Conservation (phyloP, 2,329 filamentous ascomycete genomes). For the Fusarium palustre region DNA sequence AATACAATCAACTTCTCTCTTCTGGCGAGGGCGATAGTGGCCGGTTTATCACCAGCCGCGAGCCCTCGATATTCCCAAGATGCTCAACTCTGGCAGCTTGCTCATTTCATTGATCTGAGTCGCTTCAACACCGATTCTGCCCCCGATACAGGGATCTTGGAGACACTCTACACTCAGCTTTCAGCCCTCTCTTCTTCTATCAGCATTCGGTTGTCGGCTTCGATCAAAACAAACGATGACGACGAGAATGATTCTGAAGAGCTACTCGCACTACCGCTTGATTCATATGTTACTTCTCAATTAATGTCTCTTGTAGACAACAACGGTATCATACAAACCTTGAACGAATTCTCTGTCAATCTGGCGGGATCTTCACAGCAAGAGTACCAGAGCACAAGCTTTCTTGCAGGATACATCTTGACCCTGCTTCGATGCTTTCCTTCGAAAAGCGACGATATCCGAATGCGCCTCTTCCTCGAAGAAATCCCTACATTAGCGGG, state of each 20-base stretch:
- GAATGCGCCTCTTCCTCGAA: constrained; percentile 87
- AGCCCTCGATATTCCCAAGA: constrained; percentile 50
- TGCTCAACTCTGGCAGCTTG: constrained; percentile 71
- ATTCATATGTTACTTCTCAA: constrained; percentile 72
- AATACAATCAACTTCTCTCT: constrained; percentile 53
- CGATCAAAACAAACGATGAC: constrained; percentile 33
- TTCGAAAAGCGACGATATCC: constrained; percentile 83
- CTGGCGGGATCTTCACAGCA: constrained; percentile 48
- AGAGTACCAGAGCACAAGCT: constrained; percentile 62
- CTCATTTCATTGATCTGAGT: constrained; percentile 73
- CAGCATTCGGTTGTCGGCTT: constrained; percentile 56
- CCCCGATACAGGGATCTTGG: constrained; percentile 58
- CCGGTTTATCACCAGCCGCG: constrained; percentile 49
- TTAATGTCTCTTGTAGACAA: constrained; percentile 79
- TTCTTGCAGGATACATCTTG: constrained; percentile 87
- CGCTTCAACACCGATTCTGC: constrained; percentile 52
- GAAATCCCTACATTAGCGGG: constrained; percentile 59
- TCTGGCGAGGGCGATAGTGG: constrained; percentile 58
- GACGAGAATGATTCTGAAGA: constrained; percentile 39
- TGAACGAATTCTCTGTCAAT: constrained; percentile 52
- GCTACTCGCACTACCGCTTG: constrained; percentile 50
- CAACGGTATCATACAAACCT: constrained; percentile 71
- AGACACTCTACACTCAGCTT: constrained; percentile 66
- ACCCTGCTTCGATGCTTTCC: constrained; percentile 90
- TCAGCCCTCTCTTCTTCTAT: constrained; percentile 65